phyloP scores from a whole-genome alignment of 2,329 filamentous ascomycete species.

The Delphinella strobiligena region DNA sequence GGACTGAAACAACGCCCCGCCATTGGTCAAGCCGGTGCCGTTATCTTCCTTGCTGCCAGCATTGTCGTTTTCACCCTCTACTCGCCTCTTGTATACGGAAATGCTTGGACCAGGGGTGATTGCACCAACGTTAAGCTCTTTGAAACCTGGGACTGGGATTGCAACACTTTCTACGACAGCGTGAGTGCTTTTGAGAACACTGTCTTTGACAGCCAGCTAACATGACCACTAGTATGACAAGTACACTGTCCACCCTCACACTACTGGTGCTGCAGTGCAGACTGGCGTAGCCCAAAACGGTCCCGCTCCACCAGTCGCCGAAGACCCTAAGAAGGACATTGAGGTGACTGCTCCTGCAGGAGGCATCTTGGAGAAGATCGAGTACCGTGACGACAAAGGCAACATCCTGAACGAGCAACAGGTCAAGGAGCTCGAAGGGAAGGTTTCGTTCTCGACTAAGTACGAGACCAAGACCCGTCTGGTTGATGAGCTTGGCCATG shows the following conservation, averaged over 20 bases:
- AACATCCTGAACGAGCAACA: slow-evolving; percentile 77
- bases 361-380: slow-evolving; percentile 52
- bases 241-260: slow-evolving; percentile 6
- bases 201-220: not conserved
- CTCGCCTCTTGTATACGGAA: slow-evolving; percentile 83
- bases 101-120: slow-evolving; percentile 79
- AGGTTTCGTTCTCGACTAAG: slow-evolving; percentile 88
- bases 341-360: slow-evolving; percentile 18
- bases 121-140: slow-evolving; percentile 84
- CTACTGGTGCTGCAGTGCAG: slow-evolving; percentile 9
- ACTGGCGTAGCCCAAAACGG: slow-evolving; percentile 18
- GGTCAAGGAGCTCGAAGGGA: slow-evolving; percentile 73
- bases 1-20: slow-evolving; percentile 58
- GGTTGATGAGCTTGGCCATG: slow-evolving; percentile 67
- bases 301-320: slow-evolving; percentile 23
- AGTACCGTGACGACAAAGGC: slow-evolving; percentile 90
- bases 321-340: slow-evolving; percentile 23
- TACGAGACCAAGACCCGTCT: slow-evolving; percentile 91
- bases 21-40: slow-evolving; percentile 62
- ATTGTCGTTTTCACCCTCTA: slow-evolving; percentile 73
- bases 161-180: slow-evolving; percentile 77
- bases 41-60: slow-evolving; percentile 61
- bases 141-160: slow-evolving; percentile 91
- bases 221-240: slow-evolving; percentile 15
- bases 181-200: slow-evolving; percentile 46